A percentile compares a stretch with the other conserved stretches of the same genome.
phyloP scores from a whole-genome alignment of 345 rosid species.

The Euphorbia pulcherrima region DNA sequence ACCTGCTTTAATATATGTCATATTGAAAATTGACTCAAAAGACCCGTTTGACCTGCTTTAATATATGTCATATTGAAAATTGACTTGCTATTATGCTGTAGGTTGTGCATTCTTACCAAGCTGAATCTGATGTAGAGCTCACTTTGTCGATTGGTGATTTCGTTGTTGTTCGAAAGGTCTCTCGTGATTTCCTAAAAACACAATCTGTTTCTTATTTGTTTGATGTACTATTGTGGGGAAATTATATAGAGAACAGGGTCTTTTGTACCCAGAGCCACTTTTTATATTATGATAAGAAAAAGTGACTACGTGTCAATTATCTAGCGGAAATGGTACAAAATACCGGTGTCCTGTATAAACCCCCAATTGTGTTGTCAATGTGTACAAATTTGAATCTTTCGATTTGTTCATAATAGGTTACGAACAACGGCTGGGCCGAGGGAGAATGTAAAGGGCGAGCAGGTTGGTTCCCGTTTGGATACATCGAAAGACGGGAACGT shows the following conservation, averaged over 20 bases:
- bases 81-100: slow-evolving; percentile 29
- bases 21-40: no score
- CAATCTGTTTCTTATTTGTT: not conserved
- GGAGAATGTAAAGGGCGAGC: slow-evolving; percentile 96
- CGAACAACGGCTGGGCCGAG: slow-evolving; percentile 89
- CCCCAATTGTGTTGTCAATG: no score
- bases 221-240: no score
- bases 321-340: no score
- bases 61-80: no score
- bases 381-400: not conserved
- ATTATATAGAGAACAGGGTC: no score
- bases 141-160: slow-evolving; percentile 76
- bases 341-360: no score
- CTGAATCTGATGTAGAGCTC: slow-evolving; percentile 74
- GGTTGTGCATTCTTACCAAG: slow-evolving; percentile 78
- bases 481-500: slow-evolving; percentile 79
- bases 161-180: slow-evolving; percentile 94
- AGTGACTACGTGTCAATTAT: no score
- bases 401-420: slow-evolving; percentile 47
- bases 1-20: slow-evolving; percentile 12
- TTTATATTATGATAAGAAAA: no score
- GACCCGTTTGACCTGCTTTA: slow-evolving; percentile 14
- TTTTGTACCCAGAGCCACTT: no score
- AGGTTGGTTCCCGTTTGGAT: slow-evolving; percentile 88
- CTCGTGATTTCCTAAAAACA: slow-evolving; percentile 10